These are phyloP conservation scores for Fusarium sp. DNA, from an alignment of 2,329 filamentous ascomycete genomes.

Conservation along the genomic window DNA sequence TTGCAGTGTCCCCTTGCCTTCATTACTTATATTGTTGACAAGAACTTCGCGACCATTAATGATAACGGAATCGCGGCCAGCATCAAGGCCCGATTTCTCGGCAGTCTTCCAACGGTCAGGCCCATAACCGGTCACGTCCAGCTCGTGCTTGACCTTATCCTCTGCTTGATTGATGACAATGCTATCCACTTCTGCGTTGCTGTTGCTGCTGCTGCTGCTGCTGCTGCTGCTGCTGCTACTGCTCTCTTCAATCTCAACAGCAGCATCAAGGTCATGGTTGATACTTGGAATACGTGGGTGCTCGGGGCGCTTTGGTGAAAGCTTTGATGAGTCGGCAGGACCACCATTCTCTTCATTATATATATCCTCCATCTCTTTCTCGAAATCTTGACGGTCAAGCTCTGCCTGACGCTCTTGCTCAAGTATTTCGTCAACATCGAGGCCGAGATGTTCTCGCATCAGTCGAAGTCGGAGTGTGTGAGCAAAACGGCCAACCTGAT, in stretches of 20 bases:
- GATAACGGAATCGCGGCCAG: constrained; percentile 78
- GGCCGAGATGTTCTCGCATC: constrained; percentile 96
- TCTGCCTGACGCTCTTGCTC: constrained; percentile 81
- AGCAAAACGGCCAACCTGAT: constrained; percentile 90
- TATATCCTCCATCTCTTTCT: constrained; percentile 71
- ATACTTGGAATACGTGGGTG: constrained; percentile 64
- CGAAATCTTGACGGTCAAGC: constrained; percentile 67
- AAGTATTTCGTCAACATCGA: constrained; percentile 91
- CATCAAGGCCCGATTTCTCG: constrained; percentile 68
- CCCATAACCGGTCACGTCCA: constrained; percentile 84
- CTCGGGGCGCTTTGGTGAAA: constrained; percentile 52
- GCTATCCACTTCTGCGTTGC: constrained; percentile 5
- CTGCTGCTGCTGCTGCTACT: constrained; percentile 23
- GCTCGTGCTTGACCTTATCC: constrained; percentile 70
- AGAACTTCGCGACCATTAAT: constrained; percentile 78
- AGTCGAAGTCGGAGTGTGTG: constrained; percentile 92
- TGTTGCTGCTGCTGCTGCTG: constrained; percentile 2
- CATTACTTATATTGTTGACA: constrained; percentile 69
- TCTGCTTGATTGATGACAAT: constrained; percentile 57
- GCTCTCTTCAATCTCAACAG: constrained; percentile 52
- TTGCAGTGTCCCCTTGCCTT: constrained; percentile 71
- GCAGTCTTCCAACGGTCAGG: constrained; percentile 79
- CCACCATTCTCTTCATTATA: constrained; percentile 63
- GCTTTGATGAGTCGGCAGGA: constrained; percentile 18
- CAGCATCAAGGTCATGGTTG: constrained; percentile 71